Base-by-base conservation (phyloP, 768 basidiomycete species). In the Gyrodon lividus region DNA sequence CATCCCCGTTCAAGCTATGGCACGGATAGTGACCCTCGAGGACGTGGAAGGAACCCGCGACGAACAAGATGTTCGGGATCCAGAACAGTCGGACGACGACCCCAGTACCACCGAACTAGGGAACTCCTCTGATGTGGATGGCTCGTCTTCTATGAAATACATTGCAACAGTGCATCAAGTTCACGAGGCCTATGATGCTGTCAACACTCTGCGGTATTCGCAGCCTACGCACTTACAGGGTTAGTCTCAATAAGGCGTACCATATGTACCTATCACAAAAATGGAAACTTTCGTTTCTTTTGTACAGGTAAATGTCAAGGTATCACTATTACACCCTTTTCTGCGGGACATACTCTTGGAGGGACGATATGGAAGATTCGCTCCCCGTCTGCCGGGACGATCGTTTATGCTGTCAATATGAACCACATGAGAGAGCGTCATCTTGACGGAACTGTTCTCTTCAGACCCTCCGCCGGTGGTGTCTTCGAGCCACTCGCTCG, bases 341-440 rank as follows among this genome's bases (percentile, higher is more conserved):
- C 90, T 61, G 89, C 93, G 12, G 97, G 96, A 0, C 95, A 98
- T 68, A 92, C 92, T 0, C 80, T 99, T 14, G 97, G 97, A 54
- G 97, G 96, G 39, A 92, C 95, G 5, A 89, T 99, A 56, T 98
- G 94, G 94, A 98, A 98, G 66, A 89, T 99, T 55, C 86, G 97
- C n/a, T 98, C 95, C 0, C 94, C 97, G 2, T 93, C 94, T 0
- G 91, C 92, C 10, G 96, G 95, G 3, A 98, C 97, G 3, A 87
- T 98, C 30, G 75, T 98, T 22, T 98, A 99, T 65, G 94, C 94
- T 8, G 91, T 98, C 16, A 83, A 93, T 59, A 77, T 98, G 75
- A 98, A 98, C 67, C 97, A 99, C 68, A 95, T 92, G 81, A 82
- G 83, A 48, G 97, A 99, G 66, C 83, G 95, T 31, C 96, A 98